phyloP scores from a whole-genome alignment of 139 green algal genomes.

The Micromonas commoda region DNA sequence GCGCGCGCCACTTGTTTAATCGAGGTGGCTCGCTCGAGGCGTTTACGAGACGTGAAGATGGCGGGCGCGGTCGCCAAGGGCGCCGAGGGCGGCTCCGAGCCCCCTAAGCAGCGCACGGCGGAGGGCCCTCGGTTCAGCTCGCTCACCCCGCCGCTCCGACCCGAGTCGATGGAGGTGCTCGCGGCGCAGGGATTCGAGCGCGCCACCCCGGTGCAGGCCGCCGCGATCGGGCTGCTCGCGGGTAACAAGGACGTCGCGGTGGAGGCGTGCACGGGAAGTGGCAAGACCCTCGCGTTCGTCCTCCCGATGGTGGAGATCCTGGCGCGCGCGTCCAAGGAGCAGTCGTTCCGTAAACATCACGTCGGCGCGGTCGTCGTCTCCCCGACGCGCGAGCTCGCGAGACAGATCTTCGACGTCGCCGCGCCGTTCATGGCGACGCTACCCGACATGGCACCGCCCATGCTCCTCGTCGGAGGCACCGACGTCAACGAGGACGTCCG shows the following conservation, averaged over 20 bases:
- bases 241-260: conserved; percentile 94
- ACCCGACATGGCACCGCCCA: background rate
- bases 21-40: too few species aligned
- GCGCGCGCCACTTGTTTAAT: too few species aligned
- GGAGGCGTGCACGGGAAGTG: conserved; percentile 89
- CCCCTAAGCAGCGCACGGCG: background rate
- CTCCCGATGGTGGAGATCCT: conserved; percentile 87
- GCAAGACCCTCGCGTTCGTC: conserved; percentile 96
- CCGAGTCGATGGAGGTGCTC: conserved; percentile 8
- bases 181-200: conserved; percentile 48
- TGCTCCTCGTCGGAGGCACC: conserved; percentile 20
- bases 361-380: conserved; percentile 84
- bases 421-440: conserved; percentile 59
- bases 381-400: conserved; percentile 87
- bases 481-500: background rate
- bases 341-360: conserved; percentile 40
- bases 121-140: conserved; percentile 1
- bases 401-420: conserved; percentile 79
- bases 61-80: too few species aligned
- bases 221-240: conserved; percentile 81
- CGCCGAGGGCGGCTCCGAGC: background rate
- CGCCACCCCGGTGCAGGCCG: conserved; percentile 86
- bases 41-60: too few species aligned
- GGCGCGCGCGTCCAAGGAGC: background rate
- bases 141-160: background rate